Base-by-base conservation (phyloP, 2,329 filamentous ascomycete genomes). In the Xylaria sp. region DNA sequence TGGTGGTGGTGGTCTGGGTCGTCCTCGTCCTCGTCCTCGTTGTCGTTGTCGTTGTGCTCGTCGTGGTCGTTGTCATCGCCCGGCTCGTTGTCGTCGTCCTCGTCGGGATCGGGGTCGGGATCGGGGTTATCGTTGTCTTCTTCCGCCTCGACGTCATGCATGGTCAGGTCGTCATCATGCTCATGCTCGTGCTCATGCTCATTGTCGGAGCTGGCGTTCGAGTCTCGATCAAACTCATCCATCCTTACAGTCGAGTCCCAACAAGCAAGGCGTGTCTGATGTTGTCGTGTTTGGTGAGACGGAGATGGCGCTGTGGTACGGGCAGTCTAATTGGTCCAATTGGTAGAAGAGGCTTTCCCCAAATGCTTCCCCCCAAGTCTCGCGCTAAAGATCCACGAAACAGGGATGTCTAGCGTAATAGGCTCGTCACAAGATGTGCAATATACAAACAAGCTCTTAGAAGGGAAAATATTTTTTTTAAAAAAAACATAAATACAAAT, bases 131-230 rank as follows among this genome's bases (percentile, higher is more conserved):
- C 71, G 7, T 69, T 64, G 3, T 73, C 69, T 40, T 73, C 71
- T 19, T 68, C 68, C 3, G 38, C 67, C 15, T 72, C 72, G 4
- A 55, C 69, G 60, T 75, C 73, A 7, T 68, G 64, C 64, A 73
- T 73, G 17, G 64, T 67, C 19, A 74, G 54, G 52, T 76, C 72
- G 29, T 76, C 73, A 63, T 53, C 49, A n/a, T 53, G 49, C 21
- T 53, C 49, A 43, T 40, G 37, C 33, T 47, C 43, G n/a, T 79
- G 76, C 62, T 83, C 80, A 58, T 79, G 77, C 60, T 81, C 79
- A 63, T 81, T 78, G 54, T 80, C 79, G 25, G 79, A 80, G 68
- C 77, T 79, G 23, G 72, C 75, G 67, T 77, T 78, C 21, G 78
- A 79, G 44, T 75, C 72, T 60, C 71, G 66, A 55, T 75, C 73